phyloP scores from a whole-genome alignment of 108 stramenopile species.

The Parmales sp. region DNA sequence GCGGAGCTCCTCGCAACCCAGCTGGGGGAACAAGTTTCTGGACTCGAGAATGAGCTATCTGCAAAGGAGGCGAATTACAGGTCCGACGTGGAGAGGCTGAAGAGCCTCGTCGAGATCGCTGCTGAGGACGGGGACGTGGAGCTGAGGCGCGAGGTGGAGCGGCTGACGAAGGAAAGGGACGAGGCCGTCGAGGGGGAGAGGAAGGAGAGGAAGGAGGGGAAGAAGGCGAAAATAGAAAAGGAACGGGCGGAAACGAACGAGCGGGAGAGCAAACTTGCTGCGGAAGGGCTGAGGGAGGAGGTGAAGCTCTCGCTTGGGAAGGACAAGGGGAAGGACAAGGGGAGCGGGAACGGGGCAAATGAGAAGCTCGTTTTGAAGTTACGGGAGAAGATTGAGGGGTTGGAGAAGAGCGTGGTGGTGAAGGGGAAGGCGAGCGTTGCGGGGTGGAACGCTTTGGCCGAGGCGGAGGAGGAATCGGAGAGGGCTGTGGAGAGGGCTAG shows the following conservation, averaged over 20 bases:
- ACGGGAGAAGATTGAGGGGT: background rate
- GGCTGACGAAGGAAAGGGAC: background rate
- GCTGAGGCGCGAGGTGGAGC: background rate
- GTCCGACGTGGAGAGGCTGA: background rate
- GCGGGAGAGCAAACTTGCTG: background rate
- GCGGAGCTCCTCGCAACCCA: too few species aligned
- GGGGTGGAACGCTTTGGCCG: background rate
- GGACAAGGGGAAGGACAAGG: background rate
- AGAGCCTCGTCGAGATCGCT: too few species aligned
- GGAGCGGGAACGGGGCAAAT: background rate
- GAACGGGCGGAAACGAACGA: background rate
- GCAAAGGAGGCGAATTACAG: background rate
- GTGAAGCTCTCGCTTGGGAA: background rate
- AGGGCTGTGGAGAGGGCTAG: background rate
- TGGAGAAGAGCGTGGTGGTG: background rate
- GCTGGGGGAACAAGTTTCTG: too few species aligned
- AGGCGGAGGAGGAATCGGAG: constrained; percentile 5
- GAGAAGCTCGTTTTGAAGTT: background rate
- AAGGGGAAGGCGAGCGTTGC: constrained; percentile 11
- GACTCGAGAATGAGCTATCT: background rate
- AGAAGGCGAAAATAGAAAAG: background rate
- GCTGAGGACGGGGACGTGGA: too few species aligned
- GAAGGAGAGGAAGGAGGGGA: background rate
- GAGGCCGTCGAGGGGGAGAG: background rate
- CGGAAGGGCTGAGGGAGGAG: background rate